Base-by-base conservation (phyloP, 306 rosid genomes). In the Lithocarpus polystachyus region DNA sequence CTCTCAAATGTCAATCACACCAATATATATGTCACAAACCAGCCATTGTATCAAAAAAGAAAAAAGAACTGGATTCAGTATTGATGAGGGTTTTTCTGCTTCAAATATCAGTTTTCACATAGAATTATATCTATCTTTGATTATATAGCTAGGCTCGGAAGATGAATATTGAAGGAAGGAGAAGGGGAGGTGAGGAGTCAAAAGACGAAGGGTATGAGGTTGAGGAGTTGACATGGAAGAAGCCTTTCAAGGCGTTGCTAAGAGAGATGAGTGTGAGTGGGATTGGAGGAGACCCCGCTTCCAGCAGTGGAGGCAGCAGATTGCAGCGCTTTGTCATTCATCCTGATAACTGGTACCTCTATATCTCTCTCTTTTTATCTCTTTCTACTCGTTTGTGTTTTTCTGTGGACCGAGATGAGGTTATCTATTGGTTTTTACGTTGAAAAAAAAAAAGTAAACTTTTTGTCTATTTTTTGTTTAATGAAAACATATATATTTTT, bases 321-420 rank as follows among this genome's bases (percentile, higher is more conserved):
- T 24, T 48, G 76, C 12, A 33, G 10, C 76, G 78, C 15, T 59
- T 80, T 22, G 80, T 83, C n/a, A 77, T 86, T 70, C 83, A 33
- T 62, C 89, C 87, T 1, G 89, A 83, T 24, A 77, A 74, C 76
- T 61, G 87, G 87, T 85, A 73, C 40, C 29, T 2, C n/a, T 5
- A 0, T 0, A 0, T 7, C 28, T 24, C 5, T 3, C 9, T 52
- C 59, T 53, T 3, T 19, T 3, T 53, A 4, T 22, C 56, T 33
- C 29, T 57, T 13, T 19, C 19, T 13, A 1, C 48, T 11, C 5
- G 53, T 2, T 10, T 48, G 15, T 48, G 53, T 48, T 74, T 59
- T 57, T 59, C 5, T 4, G 71, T 33, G 28, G 18, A 11, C 18
- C 0, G 28, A 43, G 3, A 2, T 26, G 45, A 65, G 8, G 9